Evolutionary conservation across 2,329 filamentous ascomycete genomes (phyloP), one percentile per base, ranked within the genome.

Genomic region (Alternaria viburni): DNA sequence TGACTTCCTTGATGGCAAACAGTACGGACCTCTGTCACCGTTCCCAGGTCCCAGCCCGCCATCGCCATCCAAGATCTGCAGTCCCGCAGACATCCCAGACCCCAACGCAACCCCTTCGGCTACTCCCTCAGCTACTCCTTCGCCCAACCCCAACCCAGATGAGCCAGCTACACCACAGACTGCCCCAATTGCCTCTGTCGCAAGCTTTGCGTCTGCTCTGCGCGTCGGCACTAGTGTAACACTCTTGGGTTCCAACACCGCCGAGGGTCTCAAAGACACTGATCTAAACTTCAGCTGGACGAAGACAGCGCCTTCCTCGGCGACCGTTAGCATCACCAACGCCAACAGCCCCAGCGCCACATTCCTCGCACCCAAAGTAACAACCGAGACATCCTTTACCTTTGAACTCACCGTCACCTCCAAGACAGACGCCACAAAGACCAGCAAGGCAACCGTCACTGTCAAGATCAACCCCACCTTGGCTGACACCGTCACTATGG

Each of bases 1-100:
- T 28, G 72, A 76, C 26, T 71, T 70, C 63, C 57, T 76, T 8
- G 73, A 78, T 49, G 66, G 65, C 11, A 67, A 75, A 57, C 72
- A 74, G 46, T 83, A 77, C 62, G 79, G 79, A 1, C 81, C 75
- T 5, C 71, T 83, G 12, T 70, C 64, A 41, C 82, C 82, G 0
- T 83, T 74, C 70, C 79, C 79, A 9, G 78, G 74, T 23, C 54
- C 71, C 5, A 57, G 57, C 11, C 72, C 75, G 17, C 75, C 77
- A 41, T 61, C 70, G 15, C 67, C 73, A 15, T 67, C 71, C 9
- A 74, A 74, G 55, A 62, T 60, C 10, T 78, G 76, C 66, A 68
- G 49, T 25, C 64, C 70, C 6, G 62, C 44, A 26, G 73, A 71
- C 50, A 69, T 70, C 19, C 61, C 60, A 12, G 63, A 69, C 60